Evolutionary conservation across 768 basidiomycete genomes (phyloP).

Genomic region (Mrakia frigida): DNA sequence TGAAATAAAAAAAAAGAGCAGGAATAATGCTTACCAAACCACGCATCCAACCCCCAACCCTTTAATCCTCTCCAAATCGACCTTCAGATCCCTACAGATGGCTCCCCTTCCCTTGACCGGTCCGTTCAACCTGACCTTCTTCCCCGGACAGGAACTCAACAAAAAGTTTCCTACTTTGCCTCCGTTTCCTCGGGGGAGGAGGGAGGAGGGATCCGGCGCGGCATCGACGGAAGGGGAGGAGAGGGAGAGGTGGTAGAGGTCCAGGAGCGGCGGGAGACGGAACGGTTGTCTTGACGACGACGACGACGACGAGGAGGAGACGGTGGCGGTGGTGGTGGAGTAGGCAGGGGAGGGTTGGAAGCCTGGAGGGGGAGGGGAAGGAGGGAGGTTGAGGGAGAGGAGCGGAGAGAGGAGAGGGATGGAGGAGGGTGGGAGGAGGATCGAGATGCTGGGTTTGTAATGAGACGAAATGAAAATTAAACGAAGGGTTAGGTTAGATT

Average conservation of each 20-base stretch:
- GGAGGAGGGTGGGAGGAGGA: slow-evolving; percentile 58
- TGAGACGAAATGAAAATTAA: not conserved
- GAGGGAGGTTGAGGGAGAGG: slow-evolving; percentile 9
- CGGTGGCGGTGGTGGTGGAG: slow-evolving; percentile 5
- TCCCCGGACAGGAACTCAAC: slow-evolving; percentile 88
- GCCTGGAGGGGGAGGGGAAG: slow-evolving; percentile 17
- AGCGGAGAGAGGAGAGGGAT: slow-evolving; percentile 49
- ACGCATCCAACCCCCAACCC: slow-evolving; percentile 68
- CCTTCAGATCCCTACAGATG: slow-evolving; percentile 73
- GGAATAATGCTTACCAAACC: slow-evolving; percentile 68
- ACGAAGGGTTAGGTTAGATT: not conserved
- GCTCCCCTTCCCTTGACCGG: slow-evolving; percentile 71
- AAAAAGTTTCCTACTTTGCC: slow-evolving; percentile 72
- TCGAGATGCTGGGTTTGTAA: slow-evolving; percentile 65
- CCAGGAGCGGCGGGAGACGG: slow-evolving; percentile 32
- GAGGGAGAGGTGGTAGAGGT: slow-evolving; percentile 37
- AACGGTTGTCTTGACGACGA: not conserved
- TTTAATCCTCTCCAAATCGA: slow-evolving; percentile 70
- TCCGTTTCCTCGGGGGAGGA: no score
- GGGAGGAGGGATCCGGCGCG: not conserved
- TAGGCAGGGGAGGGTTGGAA: slow-evolving; percentile 20
- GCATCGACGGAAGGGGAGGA: slow-evolving; percentile 33
- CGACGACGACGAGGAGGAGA: no score
- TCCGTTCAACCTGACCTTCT: slow-evolving; percentile 66
- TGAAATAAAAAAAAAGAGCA: no score